Evolutionary conservation across 208 protist genomes (phyloP).

Genomic region (Acanthamoeba sp.): DNA sequence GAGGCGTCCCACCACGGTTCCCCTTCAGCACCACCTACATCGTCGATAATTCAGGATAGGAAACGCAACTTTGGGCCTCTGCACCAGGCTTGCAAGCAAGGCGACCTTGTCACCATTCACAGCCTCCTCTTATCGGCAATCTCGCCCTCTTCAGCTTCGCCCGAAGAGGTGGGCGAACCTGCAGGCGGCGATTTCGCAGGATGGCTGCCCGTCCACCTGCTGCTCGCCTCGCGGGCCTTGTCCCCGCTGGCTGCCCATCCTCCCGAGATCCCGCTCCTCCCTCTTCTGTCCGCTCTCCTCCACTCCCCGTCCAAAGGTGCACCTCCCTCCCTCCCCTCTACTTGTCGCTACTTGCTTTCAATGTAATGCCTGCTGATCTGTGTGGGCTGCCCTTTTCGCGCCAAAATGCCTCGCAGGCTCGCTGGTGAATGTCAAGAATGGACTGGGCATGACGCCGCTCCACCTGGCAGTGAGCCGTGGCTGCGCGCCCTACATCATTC

Average conservation of each 20-base stretch:
- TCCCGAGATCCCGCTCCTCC: not conserved
- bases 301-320: not conserved
- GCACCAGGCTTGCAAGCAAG: not conserved
- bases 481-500: not conserved
- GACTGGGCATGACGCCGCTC: slow-evolving; percentile 3
- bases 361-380: too few relatives aligned
- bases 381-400: too few relatives aligned
- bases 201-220: not conserved
- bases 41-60: not conserved
- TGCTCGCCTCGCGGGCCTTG: not conserved
- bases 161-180: not conserved
- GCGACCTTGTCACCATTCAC: not conserved
- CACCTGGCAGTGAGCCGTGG: not conserved
- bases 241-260: not conserved
- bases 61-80: not conserved
- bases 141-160: not conserved
- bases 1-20: not conserved
- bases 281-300: not conserved
- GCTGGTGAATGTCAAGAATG: slow-evolving; percentile 10
- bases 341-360: not conserved
- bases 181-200: not conserved
- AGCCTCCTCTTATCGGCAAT: not conserved
- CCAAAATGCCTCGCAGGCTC: too few relatives aligned
- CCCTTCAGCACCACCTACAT: not conserved
- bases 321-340: not conserved